Conservation (phyloP, 2,329 filamentous ascomycete species). For the Fusarium globosum region DNA sequence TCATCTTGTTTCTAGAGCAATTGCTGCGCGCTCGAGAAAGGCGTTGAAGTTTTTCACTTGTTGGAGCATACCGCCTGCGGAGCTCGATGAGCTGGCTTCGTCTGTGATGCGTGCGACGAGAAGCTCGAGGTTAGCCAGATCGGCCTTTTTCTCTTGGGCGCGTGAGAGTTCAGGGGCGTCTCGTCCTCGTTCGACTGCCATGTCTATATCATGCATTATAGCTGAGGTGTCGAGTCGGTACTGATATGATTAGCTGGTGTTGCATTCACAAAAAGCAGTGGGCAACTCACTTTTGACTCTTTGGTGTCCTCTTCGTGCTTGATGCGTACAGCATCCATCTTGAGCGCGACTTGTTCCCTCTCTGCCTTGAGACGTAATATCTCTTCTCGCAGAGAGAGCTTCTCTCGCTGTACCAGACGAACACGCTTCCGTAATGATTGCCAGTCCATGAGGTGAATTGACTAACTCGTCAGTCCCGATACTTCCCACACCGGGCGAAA, state of each 20-base stretch:
- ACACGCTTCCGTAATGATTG: slow-evolving; percentile 68
- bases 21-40: slow-evolving; percentile 70
- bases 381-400: slow-evolving; percentile 66
- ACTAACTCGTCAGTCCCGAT: slow-evolving; percentile 50
- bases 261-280: background rate
- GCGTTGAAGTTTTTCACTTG: slow-evolving; percentile 71
- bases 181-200: slow-evolving; percentile 64
- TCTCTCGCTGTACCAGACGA: slow-evolving; percentile 67
- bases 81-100: slow-evolving; percentile 62
- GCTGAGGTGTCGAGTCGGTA: slow-evolving; percentile 66
- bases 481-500: fast-evolving
- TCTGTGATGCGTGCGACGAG: slow-evolving; percentile 65
- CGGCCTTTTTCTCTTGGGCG: slow-evolving; percentile 60
- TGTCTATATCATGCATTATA: slow-evolving; percentile 70
- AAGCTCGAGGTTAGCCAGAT: slow-evolving; percentile 68
- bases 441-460: slow-evolving; percentile 69
- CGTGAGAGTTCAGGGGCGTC: slow-evolving; percentile 60
- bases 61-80: slow-evolving; percentile 63
- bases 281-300: slow-evolving; percentile 59
- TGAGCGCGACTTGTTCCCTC: slow-evolving; percentile 70
- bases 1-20: slow-evolving; percentile 63
- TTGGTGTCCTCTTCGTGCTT: slow-evolving; percentile 67
- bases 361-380: slow-evolving; percentile 69
- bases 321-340: slow-evolving; percentile 71
- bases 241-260: slow-evolving; percentile 29